phyloP scores from a whole-genome alignment of 345 rosid species.

The Gossypium raimondii region DNA sequence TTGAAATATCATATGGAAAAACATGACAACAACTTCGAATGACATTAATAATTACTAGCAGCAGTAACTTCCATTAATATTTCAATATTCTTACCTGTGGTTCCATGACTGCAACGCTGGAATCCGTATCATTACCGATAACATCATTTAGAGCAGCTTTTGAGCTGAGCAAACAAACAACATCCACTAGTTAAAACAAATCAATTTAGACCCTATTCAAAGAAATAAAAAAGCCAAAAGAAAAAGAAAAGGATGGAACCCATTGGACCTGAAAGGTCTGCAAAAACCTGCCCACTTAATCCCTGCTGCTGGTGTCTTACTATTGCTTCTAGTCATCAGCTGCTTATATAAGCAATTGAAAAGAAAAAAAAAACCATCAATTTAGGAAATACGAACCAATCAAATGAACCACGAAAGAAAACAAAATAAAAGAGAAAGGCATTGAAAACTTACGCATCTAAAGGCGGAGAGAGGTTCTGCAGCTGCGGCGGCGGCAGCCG shows the following conservation, averaged over 20 bases:
- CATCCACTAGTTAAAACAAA: background rate
- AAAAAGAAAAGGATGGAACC: no score
- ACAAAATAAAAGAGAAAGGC: background rate
- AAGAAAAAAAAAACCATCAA: background rate
- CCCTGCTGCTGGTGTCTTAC: background rate
- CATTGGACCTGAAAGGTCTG: conserved; percentile 5
- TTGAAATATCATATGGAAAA: background rate
- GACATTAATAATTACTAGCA: background rate
- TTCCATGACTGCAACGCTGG: background rate
- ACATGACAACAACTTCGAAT: conserved; percentile 4
- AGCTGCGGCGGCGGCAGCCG: background rate
- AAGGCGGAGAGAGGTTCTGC: background rate
- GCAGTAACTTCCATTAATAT: background rate
- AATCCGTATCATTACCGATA: background rate
- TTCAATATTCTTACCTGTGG: conserved; percentile 1
- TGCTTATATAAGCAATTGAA: background rate
- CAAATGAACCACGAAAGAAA: background rate
- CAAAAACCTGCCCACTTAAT: background rate
- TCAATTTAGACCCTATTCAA: background rate
- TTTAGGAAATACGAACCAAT: background rate
- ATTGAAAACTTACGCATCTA: background rate
- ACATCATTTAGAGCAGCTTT: conserved; percentile 13
- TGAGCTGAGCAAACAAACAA: conserved; percentile 10
- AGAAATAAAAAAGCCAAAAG: background rate
- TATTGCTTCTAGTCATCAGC: background rate